These are phyloP conservation scores for Filosporella fistucella DNA, from an alignment of 495 filamentous ascomycete genomes.

Conservation along the genomic window DNA sequence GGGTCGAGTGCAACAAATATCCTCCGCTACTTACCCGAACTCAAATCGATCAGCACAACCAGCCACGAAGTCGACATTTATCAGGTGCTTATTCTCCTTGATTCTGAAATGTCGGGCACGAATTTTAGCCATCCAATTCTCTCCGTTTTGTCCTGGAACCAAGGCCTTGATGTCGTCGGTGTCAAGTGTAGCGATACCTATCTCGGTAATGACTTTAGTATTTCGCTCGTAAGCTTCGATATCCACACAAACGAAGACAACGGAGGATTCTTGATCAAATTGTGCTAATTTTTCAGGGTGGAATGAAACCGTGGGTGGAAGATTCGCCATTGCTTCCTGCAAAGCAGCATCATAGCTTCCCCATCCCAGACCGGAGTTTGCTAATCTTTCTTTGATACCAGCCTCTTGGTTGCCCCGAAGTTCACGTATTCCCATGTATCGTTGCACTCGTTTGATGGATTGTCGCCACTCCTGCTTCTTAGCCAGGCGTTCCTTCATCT, in stretches of 20 bases:
- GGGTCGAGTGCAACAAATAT: background rate
- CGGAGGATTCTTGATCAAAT: slow-evolving; percentile 39
- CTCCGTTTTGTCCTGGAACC: slow-evolving; percentile 53
- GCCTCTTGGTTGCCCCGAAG: background rate
- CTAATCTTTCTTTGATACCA: background rate
- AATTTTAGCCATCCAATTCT: slow-evolving; percentile 62
- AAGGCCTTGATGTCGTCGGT: slow-evolving; percentile 48
- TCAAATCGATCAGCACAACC: slow-evolving; percentile 73
- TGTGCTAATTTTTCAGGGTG: slow-evolving; percentile 21
- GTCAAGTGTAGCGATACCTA: slow-evolving; percentile 83
- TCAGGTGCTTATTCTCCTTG: slow-evolving; percentile 55
- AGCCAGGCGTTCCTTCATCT: slow-evolving; percentile 36
- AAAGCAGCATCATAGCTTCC: slow-evolving; percentile 7
- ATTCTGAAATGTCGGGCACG: slow-evolving; percentile 72
- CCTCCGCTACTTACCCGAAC: slow-evolving; percentile 53
- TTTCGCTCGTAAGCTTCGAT: slow-evolving; percentile 73
- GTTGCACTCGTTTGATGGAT: slow-evolving; percentile 55
- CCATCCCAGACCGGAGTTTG: background rate
- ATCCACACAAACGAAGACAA: slow-evolving; percentile 77
- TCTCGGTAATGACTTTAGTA: slow-evolving; percentile 65
- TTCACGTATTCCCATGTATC: slow-evolving; percentile 61
- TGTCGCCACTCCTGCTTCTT: slow-evolving; percentile 42
- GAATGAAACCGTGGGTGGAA: slow-evolving; percentile 6
- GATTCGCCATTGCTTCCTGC: slow-evolving; percentile 3
- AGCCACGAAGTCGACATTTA: slow-evolving; percentile 58